phyloP scores from a whole-genome alignment of 371 early-diverging fungal genomes.

The Thermomucor indicae-seudaticae region DNA sequence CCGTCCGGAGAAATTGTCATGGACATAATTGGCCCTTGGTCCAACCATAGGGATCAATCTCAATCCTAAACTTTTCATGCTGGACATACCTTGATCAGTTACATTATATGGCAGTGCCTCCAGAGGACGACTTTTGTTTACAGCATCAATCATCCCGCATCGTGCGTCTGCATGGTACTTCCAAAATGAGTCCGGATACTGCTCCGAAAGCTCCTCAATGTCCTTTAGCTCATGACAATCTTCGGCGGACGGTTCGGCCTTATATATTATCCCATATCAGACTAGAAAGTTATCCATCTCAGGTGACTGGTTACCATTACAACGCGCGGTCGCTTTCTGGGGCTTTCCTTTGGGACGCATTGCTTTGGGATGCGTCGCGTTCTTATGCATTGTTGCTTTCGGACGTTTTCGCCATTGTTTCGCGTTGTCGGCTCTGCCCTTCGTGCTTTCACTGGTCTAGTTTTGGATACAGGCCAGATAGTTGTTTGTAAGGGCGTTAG shows the following conservation, averaged over 20 bases:
- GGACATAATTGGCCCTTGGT: constrained; percentile 62
- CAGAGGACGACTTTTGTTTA: constrained; percentile 64
- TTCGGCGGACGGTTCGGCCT: constrained; percentile 2
- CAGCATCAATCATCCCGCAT: constrained; percentile 23
- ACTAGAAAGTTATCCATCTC: no score
- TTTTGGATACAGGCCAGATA: background rate
- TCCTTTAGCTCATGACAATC: constrained; percentile 34
- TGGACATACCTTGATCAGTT: constrained; percentile 22
- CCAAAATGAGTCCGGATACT: constrained; percentile 18
- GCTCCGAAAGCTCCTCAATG: constrained; percentile 40
- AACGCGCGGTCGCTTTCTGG: no score
- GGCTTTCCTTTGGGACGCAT: no score
- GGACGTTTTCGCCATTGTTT: background rate
- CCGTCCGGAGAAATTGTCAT: constrained; percentile 81
- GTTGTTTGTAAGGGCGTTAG: constrained; percentile 11
- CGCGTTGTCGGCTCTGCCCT: background rate
- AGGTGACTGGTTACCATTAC: background rate
- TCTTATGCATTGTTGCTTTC: no score
- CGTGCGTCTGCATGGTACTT: constrained; percentile 16
- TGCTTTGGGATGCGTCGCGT: no score
- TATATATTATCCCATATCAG: background rate
- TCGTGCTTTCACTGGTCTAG: background rate
- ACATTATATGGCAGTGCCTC: constrained; percentile 45
- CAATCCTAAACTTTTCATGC: background rate
- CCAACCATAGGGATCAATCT: background rate